Conservation (phyloP, 805 yeast genomes). For the Nakazawaea molendinolei region DNA sequence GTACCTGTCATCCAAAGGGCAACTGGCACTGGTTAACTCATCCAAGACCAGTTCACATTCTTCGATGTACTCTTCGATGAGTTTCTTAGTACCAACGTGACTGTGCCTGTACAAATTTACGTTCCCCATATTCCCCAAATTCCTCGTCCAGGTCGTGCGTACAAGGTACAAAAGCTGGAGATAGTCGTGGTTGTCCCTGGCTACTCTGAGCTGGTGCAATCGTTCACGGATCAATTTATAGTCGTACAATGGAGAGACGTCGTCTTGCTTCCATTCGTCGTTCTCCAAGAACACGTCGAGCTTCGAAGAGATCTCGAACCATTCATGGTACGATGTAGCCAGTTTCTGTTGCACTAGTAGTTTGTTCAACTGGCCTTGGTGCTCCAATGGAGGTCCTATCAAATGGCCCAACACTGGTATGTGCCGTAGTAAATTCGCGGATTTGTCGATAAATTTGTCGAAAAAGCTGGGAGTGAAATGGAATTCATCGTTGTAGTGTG, state of each 20-base stretch:
- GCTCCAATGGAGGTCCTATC: conserved; percentile 33
- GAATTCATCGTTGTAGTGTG: conserved; percentile 7
- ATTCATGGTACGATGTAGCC: conserved; percentile 44
- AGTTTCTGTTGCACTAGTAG: conserved; percentile 37
- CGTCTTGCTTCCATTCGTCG: conserved; percentile 64
- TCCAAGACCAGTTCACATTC: conserved; percentile 58
- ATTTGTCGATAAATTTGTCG: conserved; percentile 22
- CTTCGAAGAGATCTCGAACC: conserved; percentile 58
- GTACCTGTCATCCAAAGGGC: conserved; percentile 56
- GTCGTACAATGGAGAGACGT: conserved; percentile 67
- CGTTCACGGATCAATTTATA: conserved; percentile 48
- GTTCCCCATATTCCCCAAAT: conserved; percentile 83
- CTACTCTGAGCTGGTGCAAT: conserved; percentile 48
- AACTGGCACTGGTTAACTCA: conserved; percentile 30
- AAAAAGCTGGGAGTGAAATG: not conserved
- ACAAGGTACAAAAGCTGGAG: conserved; percentile 62
- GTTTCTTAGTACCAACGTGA: conserved; percentile 75
- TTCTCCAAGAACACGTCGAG: conserved; percentile 62
- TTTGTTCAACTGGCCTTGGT: conserved; percentile 28
- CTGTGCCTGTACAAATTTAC: conserved; percentile 70
- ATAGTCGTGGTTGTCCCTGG: conserved; percentile 53
- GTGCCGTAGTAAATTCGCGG: conserved; percentile 26
- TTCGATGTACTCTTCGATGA: conserved; percentile 75
- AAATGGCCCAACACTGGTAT: conserved; percentile 28
- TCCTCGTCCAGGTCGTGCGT: conserved; percentile 79